phyloP scores from a whole-genome alignment of 306 rosid genomes.

The Vigna mungo region DNA sequence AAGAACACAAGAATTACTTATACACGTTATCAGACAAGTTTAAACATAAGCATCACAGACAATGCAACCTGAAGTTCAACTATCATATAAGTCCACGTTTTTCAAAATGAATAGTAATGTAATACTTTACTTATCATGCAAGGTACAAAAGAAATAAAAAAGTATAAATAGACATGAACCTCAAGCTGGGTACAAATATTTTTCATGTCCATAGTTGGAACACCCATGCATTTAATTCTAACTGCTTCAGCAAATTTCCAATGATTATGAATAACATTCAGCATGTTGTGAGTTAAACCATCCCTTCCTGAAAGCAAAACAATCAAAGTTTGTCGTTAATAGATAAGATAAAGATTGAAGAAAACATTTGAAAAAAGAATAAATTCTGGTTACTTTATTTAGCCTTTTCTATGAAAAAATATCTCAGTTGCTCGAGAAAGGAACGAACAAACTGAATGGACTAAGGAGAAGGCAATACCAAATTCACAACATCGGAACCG shows the following conservation, averaged over 20 bases:
- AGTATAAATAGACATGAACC: not conserved
- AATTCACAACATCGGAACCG: not conserved
- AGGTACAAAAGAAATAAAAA: not conserved
- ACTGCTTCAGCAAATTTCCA: slow-evolving; percentile 86
- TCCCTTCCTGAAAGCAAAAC: slow-evolving; percentile 74
- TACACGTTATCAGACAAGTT: slow-evolving; percentile 6
- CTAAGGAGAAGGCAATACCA: not conserved
- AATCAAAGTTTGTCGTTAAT: not conserved
- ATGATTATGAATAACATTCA: slow-evolving; percentile 79
- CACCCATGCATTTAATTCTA: slow-evolving; percentile 90
- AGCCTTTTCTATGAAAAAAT: slow-evolving; percentile 3
- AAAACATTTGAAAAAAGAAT: not conserved
- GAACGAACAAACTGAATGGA: not conserved
- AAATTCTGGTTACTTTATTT: slow-evolving; percentile 11
- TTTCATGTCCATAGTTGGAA: slow-evolving; percentile 93
- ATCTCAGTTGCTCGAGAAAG: not conserved
- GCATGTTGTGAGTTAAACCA: slow-evolving; percentile 96
- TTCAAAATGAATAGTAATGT: slow-evolving; percentile 18
- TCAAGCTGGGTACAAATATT: slow-evolving; percentile 85
- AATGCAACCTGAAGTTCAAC: not conserved
- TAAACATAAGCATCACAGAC: slow-evolving; percentile 16
- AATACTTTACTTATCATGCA: slow-evolving; percentile 12
- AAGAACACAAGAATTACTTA: slow-evolving; percentile 43
- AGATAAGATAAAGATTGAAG: slow-evolving; percentile 12
- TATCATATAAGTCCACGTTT: not conserved